phyloP scores from a whole-genome alignment of 2,329 filamentous ascomycete genomes.

The Elsinoe perseae region DNA sequence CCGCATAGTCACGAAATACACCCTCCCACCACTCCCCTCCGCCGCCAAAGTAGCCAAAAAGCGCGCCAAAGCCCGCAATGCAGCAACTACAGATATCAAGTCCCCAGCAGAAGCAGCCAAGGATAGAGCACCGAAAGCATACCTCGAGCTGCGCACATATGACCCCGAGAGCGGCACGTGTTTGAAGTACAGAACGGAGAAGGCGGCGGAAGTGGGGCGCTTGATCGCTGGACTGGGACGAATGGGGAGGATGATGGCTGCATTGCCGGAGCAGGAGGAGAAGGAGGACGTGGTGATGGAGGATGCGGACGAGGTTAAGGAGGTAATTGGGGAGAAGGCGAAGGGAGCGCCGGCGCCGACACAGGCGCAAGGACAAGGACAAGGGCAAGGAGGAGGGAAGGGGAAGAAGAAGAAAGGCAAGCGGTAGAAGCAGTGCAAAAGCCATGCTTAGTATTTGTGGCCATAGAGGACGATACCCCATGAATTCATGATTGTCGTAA shows the following conservation, averaged over 20 bases:
- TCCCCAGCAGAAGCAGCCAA: constrained; percentile 21
- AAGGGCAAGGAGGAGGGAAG: constrained; percentile 29
- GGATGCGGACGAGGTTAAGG: constrained; percentile 21
- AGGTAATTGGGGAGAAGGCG: constrained; percentile 27
- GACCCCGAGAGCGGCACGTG: constrained; percentile 73
- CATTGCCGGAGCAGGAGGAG: constrained; percentile 37
- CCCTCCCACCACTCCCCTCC: constrained; percentile 42
- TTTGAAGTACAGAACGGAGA: constrained; percentile 86
- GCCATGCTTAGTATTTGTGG: background rate
- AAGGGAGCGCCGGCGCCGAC: constrained; percentile 17
- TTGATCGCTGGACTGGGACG: constrained; percentile 69
- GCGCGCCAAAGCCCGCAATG: constrained; percentile 21
- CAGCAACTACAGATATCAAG: constrained; percentile 23
- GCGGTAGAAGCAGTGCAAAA: constrained; percentile 17
- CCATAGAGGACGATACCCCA: constrained; percentile 8
- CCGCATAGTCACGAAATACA: constrained; percentile 87
- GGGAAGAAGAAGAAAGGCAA: constrained; percentile 45
- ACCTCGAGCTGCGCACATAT: constrained; percentile 80
- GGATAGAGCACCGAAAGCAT: constrained; percentile 52
- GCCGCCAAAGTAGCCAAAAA: constrained; percentile 27
- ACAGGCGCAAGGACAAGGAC: background rate
- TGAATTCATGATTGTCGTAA: constrained; percentile 12
- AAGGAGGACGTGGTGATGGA: background rate
- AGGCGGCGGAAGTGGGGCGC: constrained; percentile 80
- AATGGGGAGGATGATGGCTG: constrained; percentile 58